phyloP scores from a whole-genome alignment of 768 basidiomycete genomes.

The Mycena leptocephala region DNA sequence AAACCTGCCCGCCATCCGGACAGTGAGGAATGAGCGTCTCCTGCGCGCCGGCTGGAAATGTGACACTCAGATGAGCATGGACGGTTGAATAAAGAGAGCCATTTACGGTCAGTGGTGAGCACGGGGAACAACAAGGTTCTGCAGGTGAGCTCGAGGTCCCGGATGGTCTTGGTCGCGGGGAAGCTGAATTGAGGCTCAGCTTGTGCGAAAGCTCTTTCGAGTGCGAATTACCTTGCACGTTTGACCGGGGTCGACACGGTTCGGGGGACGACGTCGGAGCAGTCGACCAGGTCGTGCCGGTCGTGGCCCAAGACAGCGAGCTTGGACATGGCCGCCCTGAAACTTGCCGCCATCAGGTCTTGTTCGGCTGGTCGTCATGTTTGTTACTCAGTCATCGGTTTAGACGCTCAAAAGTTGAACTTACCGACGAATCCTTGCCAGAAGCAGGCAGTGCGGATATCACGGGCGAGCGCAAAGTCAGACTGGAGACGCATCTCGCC shows the following conservation, averaged over 20 bases:
- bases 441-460: conserved; percentile 40
- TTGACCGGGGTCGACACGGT: not conserved
- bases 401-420: not conserved
- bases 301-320: not conserved
- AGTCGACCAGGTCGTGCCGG: not conserved
- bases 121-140: not conserved
- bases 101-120: not conserved
- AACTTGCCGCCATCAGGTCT: not conserved
- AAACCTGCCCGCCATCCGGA: too few species aligned
- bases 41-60: too few species aligned
- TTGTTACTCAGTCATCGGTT: too few species aligned
- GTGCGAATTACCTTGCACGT: not conserved
- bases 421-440: conserved; percentile 34
- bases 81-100: too few species aligned
- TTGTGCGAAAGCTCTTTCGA: not conserved
- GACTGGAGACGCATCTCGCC: conserved; percentile 60
- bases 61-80: too few species aligned
- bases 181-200: not conserved
- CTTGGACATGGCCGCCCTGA: conserved; percentile 11
- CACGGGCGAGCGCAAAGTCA: conserved; percentile 47
- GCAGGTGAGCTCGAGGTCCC: conserved; percentile 4
- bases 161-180: not conserved
- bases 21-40: too few species aligned
- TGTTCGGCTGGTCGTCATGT: not conserved
- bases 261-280: not conserved